phyloP scores from a whole-genome alignment of 2,329 filamentous ascomycete genomes.

The Sodiomyces alkalinus region DNA sequence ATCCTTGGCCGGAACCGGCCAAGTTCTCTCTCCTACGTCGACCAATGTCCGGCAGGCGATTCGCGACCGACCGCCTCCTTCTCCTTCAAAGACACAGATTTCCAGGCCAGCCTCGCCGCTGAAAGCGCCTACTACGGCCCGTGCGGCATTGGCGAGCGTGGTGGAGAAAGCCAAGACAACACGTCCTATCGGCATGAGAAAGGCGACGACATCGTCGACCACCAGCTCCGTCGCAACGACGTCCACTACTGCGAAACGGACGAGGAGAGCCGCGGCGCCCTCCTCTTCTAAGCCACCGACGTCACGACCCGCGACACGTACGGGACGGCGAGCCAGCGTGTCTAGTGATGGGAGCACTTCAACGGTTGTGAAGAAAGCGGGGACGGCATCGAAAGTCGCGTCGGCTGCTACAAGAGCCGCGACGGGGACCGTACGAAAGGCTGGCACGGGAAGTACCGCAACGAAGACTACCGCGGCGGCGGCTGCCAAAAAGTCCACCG shows the following conservation, averaged over 20 bases:
- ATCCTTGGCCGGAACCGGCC: constrained; percentile 27
- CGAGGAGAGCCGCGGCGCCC: constrained; percentile 18
- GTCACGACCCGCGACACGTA: constrained; percentile 27
- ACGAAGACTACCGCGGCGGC: constrained; percentile 32
- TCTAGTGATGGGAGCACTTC: constrained; percentile 48
- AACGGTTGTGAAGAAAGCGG: constrained; percentile 45
- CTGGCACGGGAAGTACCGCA: constrained; percentile 28
- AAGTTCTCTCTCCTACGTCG: constrained; percentile 69
- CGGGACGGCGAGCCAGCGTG: constrained; percentile 40
- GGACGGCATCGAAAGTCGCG: constrained; percentile 18
- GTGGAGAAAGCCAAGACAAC: constrained; percentile 45
- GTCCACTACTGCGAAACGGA: constrained; percentile 17
- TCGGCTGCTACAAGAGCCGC: constrained; percentile 33
- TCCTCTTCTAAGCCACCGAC: constrained; percentile 16
- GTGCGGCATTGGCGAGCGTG: constrained; percentile 35
- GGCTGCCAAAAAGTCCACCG: constrained; percentile 24
- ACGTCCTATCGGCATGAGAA: constrained; percentile 30
- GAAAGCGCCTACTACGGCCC: constrained; percentile 31
- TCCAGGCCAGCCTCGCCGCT: constrained; percentile 45
- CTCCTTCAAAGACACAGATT: constrained; percentile 42
- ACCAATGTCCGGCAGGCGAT: constrained; percentile 60
- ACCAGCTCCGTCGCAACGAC: constrained; percentile 20
- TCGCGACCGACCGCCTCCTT: constrained; percentile 28
- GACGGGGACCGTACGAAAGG: constrained; percentile 38
- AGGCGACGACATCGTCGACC: constrained; percentile 28